Evolutionary conservation across 306 rosid species (phyloP), one percentile per base, ranked within the genome.

Genomic region (Fagus sylvatica): DNA sequence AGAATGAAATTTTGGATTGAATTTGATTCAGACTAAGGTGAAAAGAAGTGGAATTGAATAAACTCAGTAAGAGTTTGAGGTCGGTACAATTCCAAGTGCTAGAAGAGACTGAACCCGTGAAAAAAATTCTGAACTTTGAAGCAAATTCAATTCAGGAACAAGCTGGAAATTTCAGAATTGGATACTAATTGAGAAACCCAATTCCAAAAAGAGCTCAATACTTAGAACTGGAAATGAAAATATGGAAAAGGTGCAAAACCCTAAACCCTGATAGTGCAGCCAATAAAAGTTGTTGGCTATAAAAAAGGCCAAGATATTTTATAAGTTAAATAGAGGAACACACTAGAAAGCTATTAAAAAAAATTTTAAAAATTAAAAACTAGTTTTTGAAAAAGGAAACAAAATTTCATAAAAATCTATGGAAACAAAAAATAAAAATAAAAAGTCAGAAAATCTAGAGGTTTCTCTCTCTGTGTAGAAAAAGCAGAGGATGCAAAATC

Each of bases 201-300:
- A 36, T n/a, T 16, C 28, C 39, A 12, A 30, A 17, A 66, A 74
- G 42, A 73, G 55, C 79, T 55, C 71, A 74, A 74, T 9, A 41
- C 68, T 15, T 43, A 69, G 13, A 74, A 54, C 53, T 53, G 53
- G 74, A 10, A 56, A 10, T 43, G 51, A 62, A 55, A 42, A 64
- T 28, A 60, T 6, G 19, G 65, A 78, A 68, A n/a, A 42, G 33
- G 16, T 6, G 40, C 76, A 85, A 87, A 92, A 86, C 94, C 97
- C 90, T 88, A 92, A 90, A 90, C 97, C 96, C 90, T 84, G 11
- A 54, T 80, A 71, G 83, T 67, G 53, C 71, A 78, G 69, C 73
- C 11, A 72, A 64, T 7, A 79, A 72, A 84, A 80, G 80, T 42
- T 33, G 4, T 54, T 36, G 71, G 4, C 53, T 53, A 22, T 22